phyloP scores from a whole-genome alignment of 441 rosid species.

The Capsella rubella region DNA sequence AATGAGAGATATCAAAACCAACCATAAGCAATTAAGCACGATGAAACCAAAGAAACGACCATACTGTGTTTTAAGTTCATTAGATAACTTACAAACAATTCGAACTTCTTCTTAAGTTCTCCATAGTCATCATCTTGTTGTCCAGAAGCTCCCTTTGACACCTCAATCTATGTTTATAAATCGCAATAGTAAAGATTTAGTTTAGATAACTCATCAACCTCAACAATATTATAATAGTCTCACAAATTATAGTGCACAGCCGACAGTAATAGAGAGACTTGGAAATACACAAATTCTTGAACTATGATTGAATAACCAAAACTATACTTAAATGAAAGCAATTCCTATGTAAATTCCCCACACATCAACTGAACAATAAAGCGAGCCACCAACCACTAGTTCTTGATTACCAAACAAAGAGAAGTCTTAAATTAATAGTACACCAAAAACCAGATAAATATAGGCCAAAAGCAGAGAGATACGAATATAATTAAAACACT shows the following conservation, averaged over 20 bases:
- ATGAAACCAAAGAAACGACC: neutral
- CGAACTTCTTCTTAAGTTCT: conserved; percentile 69
- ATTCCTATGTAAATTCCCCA: neutral
- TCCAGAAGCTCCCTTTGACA: conserved; percentile 5
- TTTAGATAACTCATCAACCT: neutral
- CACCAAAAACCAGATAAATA: conserved; percentile 25
- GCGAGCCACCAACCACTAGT: conserved; percentile 36
- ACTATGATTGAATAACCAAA: neutral
- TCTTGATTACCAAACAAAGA: conserved; percentile 38
- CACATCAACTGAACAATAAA: conserved; percentile 16
- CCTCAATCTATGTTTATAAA: conserved; percentile 24
- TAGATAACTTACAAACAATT: conserved; percentile 64
- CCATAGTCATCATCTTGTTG: conserved; percentile 48
- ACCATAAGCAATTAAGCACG: conserved; percentile 1
- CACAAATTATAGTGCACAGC: neutral
- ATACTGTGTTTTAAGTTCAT: neutral
- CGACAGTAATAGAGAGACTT: neutral
- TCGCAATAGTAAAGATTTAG: neutral
- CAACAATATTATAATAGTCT: neutral
- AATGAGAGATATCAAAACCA: conserved; percentile 1
- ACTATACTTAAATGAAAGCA: neutral
- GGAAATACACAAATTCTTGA: neutral
- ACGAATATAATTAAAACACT: conserved; percentile 26
- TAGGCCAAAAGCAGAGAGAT: conserved; percentile 37
- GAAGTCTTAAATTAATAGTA: conserved; percentile 16